phyloP scores from a whole-genome alignment of 306 rosid genomes.

The Cotoneaster glaucophyllus region DNA sequence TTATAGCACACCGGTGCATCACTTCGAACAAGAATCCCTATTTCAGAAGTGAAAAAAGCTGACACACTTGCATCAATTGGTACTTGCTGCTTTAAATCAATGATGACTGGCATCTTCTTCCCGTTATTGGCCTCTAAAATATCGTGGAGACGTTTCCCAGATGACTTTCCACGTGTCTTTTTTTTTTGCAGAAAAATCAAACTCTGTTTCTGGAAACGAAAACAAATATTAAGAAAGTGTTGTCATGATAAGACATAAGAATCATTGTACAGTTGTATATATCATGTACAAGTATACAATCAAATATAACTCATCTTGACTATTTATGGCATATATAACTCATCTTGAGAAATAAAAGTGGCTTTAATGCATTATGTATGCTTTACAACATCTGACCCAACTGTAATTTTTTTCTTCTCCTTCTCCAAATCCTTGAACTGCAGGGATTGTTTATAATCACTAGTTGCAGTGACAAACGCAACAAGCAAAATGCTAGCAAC shows the following conservation, averaged over 20 bases:
- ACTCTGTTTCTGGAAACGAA: too few relatives aligned
- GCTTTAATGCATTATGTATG: too few relatives aligned
- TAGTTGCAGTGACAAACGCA: constrained; percentile 89
- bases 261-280: too few relatives aligned
- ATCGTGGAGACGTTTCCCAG: background rate
- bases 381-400: background rate
- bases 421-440: constrained; percentile 94
- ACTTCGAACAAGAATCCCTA: background rate
- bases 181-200: background rate
- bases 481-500: constrained; percentile 98
- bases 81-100: background rate
- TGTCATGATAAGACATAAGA: too few relatives aligned
- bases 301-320: too few relatives aligned
- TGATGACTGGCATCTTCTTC: background rate
- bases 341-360: too few relatives aligned
- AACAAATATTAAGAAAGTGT: too few relatives aligned
- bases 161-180: background rate
- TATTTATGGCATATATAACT: too few relatives aligned
- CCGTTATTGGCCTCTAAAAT: background rate
- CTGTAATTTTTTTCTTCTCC: constrained; percentile 77
- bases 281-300: too few relatives aligned
- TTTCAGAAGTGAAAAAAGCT: background rate
- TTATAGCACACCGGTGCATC: background rate
- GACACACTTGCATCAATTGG: background rate
- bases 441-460: constrained; percentile 89